A percentile compares a stretch with the other conserved stretches of the same genome.
Conservation (phyloP, 345 rosid genomes). For the Linum tenue region DNA sequence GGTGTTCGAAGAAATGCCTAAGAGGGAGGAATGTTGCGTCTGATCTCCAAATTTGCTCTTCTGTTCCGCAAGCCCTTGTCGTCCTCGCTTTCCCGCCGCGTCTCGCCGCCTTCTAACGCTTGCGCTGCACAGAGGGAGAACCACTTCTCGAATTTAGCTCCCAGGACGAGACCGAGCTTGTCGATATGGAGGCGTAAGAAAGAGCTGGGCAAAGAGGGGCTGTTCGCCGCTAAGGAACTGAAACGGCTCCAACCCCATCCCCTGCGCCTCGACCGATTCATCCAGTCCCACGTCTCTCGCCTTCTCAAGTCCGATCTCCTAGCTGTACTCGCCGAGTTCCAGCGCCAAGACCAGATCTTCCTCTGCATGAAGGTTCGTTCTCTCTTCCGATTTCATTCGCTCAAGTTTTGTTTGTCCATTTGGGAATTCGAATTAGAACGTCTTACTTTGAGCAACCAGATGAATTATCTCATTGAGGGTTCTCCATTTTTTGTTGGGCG, state of each 20-base stretch:
- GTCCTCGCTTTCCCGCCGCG: background rate
- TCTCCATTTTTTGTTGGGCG: background rate
- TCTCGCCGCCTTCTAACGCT: too few species aligned
- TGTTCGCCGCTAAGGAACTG: slow-evolving; percentile 72
- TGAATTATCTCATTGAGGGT: background rate
- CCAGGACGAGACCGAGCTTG: slow-evolving; percentile 58
- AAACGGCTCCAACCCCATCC: slow-evolving; percentile 59
- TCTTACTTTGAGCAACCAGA: background rate
- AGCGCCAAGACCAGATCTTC: slow-evolving; percentile 80
- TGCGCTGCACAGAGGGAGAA: background rate
- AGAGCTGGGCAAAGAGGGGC: slow-evolving; percentile 81
- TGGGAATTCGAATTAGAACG: background rate
- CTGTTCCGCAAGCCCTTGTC: background rate
- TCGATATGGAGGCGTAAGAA: slow-evolving; percentile 97
- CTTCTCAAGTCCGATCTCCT: slow-evolving; percentile 83
- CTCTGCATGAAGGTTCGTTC: slow-evolving; percentile 75
- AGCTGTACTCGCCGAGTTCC: slow-evolving; percentile 77
- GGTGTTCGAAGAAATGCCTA: background rate
- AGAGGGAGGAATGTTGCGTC: background rate
- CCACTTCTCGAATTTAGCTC: slow-evolving; percentile 31
- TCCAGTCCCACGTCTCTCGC: slow-evolving; percentile 61
- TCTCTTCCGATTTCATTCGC: background rate
- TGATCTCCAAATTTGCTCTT: background rate
- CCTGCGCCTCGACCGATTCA: slow-evolving; percentile 49
- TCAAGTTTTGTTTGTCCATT: background rate